phyloP scores from a whole-genome alignment of 331 rosid genomes.

The Malus hybrid region DNA sequence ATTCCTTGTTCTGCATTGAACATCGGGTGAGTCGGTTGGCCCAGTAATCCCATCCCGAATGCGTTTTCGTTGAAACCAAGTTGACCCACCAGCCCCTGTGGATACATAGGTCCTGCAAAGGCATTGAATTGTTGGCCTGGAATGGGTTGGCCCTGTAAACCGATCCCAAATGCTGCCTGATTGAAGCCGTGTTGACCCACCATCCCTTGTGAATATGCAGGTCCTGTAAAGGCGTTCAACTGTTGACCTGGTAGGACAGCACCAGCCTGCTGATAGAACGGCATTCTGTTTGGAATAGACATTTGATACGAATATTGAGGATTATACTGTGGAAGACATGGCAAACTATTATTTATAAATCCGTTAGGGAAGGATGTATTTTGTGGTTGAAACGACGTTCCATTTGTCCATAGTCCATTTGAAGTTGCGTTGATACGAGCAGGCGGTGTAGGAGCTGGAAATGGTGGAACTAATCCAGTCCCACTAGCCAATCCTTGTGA shows the following conservation, averaged over 20 bases:
- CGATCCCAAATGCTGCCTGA: slow-evolving; percentile 31
- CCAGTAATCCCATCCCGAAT: not conserved
- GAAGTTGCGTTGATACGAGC: slow-evolving; percentile 20
- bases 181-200: slow-evolving; percentile 34
- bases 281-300: slow-evolving; percentile 28
- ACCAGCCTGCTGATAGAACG: slow-evolving; percentile 42
- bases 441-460: slow-evolving; percentile 29
- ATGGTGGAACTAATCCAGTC: slow-evolving; percentile 26
- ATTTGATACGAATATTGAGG: slow-evolving; percentile 38
- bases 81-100: not conserved
- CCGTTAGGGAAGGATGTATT: slow-evolving; percentile 35
- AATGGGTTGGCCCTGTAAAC: slow-evolving; percentile 15
- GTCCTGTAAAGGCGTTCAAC: slow-evolving; percentile 35
- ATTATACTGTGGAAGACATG: slow-evolving; percentile 47
- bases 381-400: slow-evolving; percentile 41
- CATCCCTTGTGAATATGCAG: slow-evolving; percentile 32
- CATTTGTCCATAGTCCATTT: slow-evolving; percentile 54
- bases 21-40: slow-evolving; percentile 26
- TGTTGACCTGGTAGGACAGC: slow-evolving; percentile 29
- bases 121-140: slow-evolving; percentile 25
- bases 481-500: slow-evolving; percentile 35
- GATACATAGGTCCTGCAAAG: slow-evolving; percentile 18
- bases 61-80: not conserved
- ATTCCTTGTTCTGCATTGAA: slow-evolving; percentile 29
- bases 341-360: slow-evolving; percentile 35